phyloP scores from a whole-genome alignment of 2,329 filamentous ascomycete genomes.

The Xylaria sp. region DNA sequence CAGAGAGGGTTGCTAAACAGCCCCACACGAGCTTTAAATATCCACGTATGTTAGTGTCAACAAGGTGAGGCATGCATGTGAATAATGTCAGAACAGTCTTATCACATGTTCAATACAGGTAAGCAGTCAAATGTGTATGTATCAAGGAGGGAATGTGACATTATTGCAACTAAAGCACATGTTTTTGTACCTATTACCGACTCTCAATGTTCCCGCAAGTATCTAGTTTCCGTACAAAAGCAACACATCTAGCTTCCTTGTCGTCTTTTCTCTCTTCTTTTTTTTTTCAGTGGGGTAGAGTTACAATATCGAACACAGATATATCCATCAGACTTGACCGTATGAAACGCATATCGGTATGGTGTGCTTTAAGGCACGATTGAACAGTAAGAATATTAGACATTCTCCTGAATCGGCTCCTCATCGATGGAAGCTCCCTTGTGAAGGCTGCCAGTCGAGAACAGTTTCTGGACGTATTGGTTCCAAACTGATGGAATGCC shows the following conservation, averaged over 20 bases:
- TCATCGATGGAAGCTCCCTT: neutral
- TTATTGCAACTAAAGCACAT: neutral
- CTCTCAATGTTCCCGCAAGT: neutral
- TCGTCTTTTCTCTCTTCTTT: neutral
- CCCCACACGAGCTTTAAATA: neutral
- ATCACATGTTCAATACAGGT: no score
- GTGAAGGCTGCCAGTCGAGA: neutral
- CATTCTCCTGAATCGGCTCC: neutral
- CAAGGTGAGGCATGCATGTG: no score
- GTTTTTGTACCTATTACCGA: neutral
- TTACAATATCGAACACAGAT: constrained; percentile 11
- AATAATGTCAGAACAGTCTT: no score
- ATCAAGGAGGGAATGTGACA: neutral
- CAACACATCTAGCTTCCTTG: constrained; percentile 9
- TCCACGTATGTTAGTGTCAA: neutral
- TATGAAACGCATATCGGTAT: constrained; percentile 10
- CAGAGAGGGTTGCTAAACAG: no score
- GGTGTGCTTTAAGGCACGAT: neutral
- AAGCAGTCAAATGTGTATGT: neutral
- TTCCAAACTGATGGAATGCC: constrained; percentile 11
- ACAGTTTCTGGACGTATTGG: constrained; percentile 7
- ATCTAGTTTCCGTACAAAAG: constrained; percentile 7
- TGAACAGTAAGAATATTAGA: neutral
- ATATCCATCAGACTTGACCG: constrained; percentile 8
- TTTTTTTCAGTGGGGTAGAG: constrained; percentile 14